phyloP scores from a whole-genome alignment of 1,139 yeast species.

The Nakaseomyces kungkrabaensis region DNA sequence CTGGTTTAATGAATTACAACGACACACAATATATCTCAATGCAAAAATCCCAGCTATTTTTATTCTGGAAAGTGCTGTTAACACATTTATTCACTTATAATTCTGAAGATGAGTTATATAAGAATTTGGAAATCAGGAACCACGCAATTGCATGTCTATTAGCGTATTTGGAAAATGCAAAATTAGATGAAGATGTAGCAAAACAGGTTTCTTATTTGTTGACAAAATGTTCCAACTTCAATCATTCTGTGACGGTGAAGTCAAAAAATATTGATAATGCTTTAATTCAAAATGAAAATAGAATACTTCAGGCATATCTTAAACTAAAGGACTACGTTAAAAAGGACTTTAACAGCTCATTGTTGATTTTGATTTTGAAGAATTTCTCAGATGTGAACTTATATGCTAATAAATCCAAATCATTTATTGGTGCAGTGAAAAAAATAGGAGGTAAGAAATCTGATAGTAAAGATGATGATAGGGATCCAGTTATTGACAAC shows the following conservation, averaged over 20 bases:
- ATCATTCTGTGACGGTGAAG: constrained; percentile 23
- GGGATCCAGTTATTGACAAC: constrained; percentile 15
- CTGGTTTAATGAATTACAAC: constrained; percentile 61
- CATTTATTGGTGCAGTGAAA: constrained; percentile 15
- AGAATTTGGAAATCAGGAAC: constrained; percentile 38
- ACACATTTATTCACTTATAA: constrained; percentile 35
- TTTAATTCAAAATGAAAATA: constrained; percentile 33
- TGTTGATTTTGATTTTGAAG: constrained; percentile 37
- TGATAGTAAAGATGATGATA: constrained; percentile 15
- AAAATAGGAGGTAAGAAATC: constrained; percentile 12
- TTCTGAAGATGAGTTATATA: constrained; percentile 34
- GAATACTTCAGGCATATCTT: constrained; percentile 37
- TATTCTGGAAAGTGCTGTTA: constrained; percentile 74
- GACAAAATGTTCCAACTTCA: constrained; percentile 31
- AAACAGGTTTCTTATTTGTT: constrained; percentile 37
- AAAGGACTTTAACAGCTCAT: constrained; percentile 37
- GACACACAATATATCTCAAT: constrained; percentile 55
- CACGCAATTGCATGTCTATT: constrained; percentile 40
- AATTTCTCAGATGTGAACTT: constrained; percentile 36
- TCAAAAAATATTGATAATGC: constrained; percentile 19
- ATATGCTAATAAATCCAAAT: constrained; percentile 17
- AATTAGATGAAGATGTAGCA: constrained; percentile 33
- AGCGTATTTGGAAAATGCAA: constrained; percentile 32
- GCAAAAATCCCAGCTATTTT: constrained; percentile 64
- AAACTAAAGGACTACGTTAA: constrained; percentile 34